A percentile compares a stretch with the other conserved stretches of the same genome.
Conservation (phyloP, 2,329 filamentous ascomycete species). For the Epichloe glyceriae region DNA sequence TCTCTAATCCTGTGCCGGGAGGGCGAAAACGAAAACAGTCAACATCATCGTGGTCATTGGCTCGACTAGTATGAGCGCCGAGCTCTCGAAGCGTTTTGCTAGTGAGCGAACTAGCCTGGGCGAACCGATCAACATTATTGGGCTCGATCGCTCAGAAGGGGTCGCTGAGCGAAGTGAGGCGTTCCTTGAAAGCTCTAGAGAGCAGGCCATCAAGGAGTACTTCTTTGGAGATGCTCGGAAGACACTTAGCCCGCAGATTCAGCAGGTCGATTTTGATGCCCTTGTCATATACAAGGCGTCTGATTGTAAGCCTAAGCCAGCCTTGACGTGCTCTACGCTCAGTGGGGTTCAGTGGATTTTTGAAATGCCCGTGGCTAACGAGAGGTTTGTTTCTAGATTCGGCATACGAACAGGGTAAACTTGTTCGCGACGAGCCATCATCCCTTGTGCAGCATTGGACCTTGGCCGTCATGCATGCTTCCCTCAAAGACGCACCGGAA, state of each 20-base stretch:
- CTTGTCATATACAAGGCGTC: conserved; percentile 60
- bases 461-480: conserved; percentile 72
- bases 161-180: conserved; percentile 62
- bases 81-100: conserved; percentile 58
- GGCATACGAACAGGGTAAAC: conserved; percentile 24
- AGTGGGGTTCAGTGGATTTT: no score
- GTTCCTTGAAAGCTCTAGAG: conserved; percentile 61
- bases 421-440: conserved; percentile 53
- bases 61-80: conserved; percentile 60
- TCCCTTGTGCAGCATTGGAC: conserved; percentile 66
- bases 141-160: conserved; percentile 74
- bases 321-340: conserved; percentile 1
- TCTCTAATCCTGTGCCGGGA: neutral
- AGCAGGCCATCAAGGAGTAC: conserved; percentile 75
- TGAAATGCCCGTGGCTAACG: neutral
- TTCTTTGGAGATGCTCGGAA: conserved; percentile 77
- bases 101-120: conserved; percentile 41
- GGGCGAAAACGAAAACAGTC: conserved; percentile 35
- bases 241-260: conserved; percentile 75
- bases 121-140: conserved; percentile 62
- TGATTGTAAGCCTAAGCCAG: conserved; percentile 41
- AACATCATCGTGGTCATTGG: conserved; percentile 75
- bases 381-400: conserved; percentile 10
- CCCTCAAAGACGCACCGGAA: conserved; percentile 53
- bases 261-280: conserved; percentile 66